Evolutionary conservation across 805 yeast genomes (phyloP).

Genomic region (Lachancea kluyveri): DNA sequence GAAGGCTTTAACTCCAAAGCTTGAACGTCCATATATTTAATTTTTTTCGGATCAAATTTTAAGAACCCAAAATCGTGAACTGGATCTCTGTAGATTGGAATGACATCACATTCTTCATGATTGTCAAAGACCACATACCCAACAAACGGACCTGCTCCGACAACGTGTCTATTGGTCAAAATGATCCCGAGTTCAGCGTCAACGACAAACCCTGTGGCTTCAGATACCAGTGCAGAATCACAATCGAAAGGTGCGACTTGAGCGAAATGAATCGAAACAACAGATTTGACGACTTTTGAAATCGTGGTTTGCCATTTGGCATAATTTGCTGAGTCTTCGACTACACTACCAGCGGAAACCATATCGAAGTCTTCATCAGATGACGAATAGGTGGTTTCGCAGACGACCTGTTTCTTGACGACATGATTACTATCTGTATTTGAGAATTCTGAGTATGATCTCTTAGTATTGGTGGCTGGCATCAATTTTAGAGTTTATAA

Average conservation of each 20-base stretch:
- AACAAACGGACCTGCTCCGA: constrained; percentile 89
- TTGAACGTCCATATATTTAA: constrained; percentile 68
- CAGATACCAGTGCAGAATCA: constrained; percentile 71
- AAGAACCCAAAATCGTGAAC: constrained; percentile 93
- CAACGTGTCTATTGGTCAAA: constrained; percentile 89
- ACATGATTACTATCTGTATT: constrained; percentile 4
- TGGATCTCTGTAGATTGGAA: constrained; percentile 86
- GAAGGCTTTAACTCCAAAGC: constrained; percentile 72
- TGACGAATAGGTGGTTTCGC: constrained; percentile 2
- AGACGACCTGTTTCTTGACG: constrained; percentile 2
- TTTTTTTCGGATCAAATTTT: constrained; percentile 61
- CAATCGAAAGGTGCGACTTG: constrained; percentile 85
- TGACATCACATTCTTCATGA: constrained; percentile 86
- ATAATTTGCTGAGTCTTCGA: constrained; percentile 21
- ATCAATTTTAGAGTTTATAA: neutral
- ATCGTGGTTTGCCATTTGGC: constrained; percentile 76
- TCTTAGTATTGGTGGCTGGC: constrained; percentile 8
- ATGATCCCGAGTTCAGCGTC: constrained; percentile 78
- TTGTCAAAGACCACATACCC: constrained; percentile 92
- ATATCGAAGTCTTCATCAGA: constrained; percentile 4
- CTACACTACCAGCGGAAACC: neutral
- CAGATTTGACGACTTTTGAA: constrained; percentile 73
- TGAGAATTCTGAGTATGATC: constrained; percentile 12
- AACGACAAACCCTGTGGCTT: constrained; percentile 95
- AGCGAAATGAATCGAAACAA: constrained; percentile 83